phyloP scores from a whole-genome alignment of 805 yeast genomes.

The Candida mattraensis region DNA sequence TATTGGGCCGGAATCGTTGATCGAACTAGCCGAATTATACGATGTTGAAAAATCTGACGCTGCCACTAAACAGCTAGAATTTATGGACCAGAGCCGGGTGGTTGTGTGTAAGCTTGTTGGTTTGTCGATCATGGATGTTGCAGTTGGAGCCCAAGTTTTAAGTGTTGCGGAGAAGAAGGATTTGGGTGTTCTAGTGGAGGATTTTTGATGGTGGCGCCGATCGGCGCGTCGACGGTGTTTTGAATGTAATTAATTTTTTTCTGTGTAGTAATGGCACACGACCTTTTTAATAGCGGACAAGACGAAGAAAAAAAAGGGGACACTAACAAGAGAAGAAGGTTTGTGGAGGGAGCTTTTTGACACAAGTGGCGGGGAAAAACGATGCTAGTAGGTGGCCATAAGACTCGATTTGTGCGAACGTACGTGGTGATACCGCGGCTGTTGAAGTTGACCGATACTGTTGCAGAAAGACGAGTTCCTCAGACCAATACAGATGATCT shows the following conservation, averaged over 20 bases:
- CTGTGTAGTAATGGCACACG: too few relatives aligned
- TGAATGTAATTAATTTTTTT: too few relatives aligned
- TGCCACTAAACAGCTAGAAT: conserved; percentile 12
- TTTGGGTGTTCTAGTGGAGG: conserved; percentile 34
- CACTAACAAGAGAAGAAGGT: too few relatives aligned
- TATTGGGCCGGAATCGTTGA: conserved; percentile 38
- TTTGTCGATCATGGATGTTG: conserved; percentile 61
- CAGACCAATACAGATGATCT: conserved; percentile 6
- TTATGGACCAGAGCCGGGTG: conserved; percentile 30
- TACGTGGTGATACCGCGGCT: too few relatives aligned
- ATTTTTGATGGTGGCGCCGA: conserved; percentile 25
- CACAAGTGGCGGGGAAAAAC: too few relatives aligned
- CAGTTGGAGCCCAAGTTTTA: conserved; percentile 47
- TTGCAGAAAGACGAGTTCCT: conserved; percentile 1
- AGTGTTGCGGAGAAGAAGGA: conserved; percentile 25
- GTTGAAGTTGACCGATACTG: too few relatives aligned
- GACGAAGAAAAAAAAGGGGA: too few relatives aligned
- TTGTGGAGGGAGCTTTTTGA: too few relatives aligned
- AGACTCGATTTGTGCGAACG: too few relatives aligned
- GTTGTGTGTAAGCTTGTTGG: conserved; percentile 60
- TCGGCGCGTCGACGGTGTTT: too few relatives aligned
- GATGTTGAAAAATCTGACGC: conserved; percentile 6
- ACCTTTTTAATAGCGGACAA: too few relatives aligned
- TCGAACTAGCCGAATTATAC: conserved; percentile 47
- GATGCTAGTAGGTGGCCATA: too few relatives aligned